Evolutionary conservation across 179 eudicot species (phyloP).

Genomic region (Camellia oleifera): DNA sequence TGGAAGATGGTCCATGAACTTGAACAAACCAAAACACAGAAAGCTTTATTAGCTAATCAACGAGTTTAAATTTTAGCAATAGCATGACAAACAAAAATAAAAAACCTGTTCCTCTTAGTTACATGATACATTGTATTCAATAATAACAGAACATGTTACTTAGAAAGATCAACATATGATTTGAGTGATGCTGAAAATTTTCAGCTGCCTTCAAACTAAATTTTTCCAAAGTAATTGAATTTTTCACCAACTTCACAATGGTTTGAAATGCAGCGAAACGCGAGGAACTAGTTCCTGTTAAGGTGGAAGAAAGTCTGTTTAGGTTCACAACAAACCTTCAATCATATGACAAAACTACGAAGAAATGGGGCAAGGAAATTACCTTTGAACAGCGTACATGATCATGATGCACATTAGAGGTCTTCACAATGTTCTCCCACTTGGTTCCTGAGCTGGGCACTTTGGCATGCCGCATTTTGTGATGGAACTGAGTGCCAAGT

Average conservation of each 20-base stretch:
- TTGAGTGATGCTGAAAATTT: too few relatives aligned
- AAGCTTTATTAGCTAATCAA: too few relatives aligned
- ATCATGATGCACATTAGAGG: constrained; percentile 57
- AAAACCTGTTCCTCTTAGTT: too few relatives aligned
- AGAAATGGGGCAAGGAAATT: constrained; percentile 11
- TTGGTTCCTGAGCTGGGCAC: constrained; percentile 37
- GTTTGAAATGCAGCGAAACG: constrained; percentile 14
- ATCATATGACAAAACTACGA: too few relatives aligned
- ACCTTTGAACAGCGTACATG: constrained; percentile 80
- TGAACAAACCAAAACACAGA: too few relatives aligned
- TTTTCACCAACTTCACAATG: background rate
- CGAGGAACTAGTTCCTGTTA: constrained; percentile 23
- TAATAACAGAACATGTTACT: background rate
- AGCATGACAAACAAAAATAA: too few relatives aligned
- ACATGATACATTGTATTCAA: background rate
- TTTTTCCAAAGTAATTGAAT: background rate
- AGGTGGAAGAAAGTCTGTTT: background rate
- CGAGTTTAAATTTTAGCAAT: too few relatives aligned
- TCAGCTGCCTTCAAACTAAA: background rate
- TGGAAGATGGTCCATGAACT: too few relatives aligned
- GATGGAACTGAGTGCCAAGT: constrained; percentile 26
- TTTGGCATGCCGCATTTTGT: constrained; percentile 41
- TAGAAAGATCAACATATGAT: background rate
- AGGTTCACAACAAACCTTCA: background rate
- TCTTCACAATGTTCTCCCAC: constrained; percentile 90